Percentiles rank a stretch among this genome's conserved stretches.
phyloP scores from a whole-genome alignment of 805 yeast species.

The Metschnikowia vanudenii region DNA sequence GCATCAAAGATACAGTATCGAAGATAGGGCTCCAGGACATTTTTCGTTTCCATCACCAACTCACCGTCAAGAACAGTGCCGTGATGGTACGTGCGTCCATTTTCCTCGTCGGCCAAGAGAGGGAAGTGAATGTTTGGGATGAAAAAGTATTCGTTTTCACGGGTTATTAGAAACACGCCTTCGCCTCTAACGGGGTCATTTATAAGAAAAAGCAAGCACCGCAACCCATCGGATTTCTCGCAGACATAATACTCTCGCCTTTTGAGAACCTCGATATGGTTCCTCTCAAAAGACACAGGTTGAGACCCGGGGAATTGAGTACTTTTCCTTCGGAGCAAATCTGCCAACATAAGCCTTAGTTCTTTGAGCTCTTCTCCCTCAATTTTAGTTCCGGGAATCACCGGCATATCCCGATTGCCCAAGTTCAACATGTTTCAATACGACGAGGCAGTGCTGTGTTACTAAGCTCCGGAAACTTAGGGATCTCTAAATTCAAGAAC shows the following conservation, averaged over 20 bases:
- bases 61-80: constrained; percentile 96
- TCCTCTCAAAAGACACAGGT: constrained; percentile 84
- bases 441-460: background rate
- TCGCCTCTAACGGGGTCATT: constrained; percentile 75
- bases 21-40: constrained; percentile 47
- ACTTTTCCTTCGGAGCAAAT: constrained; percentile 51
- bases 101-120: constrained; percentile 37
- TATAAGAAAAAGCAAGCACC: constrained; percentile 73
- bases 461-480: background rate
- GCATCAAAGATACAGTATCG: constrained; percentile 91
- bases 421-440: constrained; percentile 31
- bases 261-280: constrained; percentile 63
- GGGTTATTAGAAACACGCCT: constrained; percentile 82
- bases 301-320: constrained; percentile 88
- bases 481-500: background rate
- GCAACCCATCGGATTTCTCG: constrained; percentile 91
- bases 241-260: constrained; percentile 87
- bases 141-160: constrained; percentile 83
- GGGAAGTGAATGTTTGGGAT: constrained; percentile 89
- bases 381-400: constrained; percentile 80
- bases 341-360: constrained; percentile 67
- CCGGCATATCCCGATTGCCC: constrained; percentile 63
- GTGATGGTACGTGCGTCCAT: constrained; percentile 63
- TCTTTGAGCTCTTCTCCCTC: constrained; percentile 69
- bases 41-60: constrained; percentile 72